A percentile compares a stretch with the other conserved stretches of the same genome.
phyloP scores from a whole-genome alignment of 116 monocot species.

The Dioscorea cayenensis region DNA sequence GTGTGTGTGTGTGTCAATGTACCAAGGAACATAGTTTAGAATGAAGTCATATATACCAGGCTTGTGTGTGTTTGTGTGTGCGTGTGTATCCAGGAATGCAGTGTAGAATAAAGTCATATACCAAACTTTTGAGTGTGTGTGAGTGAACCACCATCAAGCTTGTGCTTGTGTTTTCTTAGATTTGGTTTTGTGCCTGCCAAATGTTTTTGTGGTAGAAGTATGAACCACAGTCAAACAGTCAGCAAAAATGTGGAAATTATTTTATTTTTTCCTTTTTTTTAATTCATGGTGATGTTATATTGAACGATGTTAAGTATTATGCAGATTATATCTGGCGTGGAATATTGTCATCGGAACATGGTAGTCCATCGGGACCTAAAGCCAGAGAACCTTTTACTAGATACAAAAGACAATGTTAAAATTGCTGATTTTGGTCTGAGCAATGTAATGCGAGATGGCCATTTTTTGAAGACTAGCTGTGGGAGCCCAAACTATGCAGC shows the following conservation, averaged over 20 bases:
- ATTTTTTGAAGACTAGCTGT: slow-evolving; percentile 47
- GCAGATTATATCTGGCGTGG: slow-evolving; percentile 56
- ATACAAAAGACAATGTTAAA: slow-evolving; percentile 52
- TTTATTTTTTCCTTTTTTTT: neutral
- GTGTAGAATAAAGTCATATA: too few relatives aligned
- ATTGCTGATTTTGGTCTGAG: slow-evolving; percentile 57
- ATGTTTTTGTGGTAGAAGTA: too few relatives aligned
- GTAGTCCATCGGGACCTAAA: slow-evolving; percentile 52
- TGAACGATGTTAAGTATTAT: neutral
- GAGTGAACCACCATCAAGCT: too few relatives aligned
- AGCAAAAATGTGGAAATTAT: neutral
- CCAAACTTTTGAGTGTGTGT: too few relatives aligned
- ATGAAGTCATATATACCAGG: too few relatives aligned
- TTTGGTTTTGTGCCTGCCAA: too few relatives aligned
- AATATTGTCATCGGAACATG: slow-evolving; percentile 57
- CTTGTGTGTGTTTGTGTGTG: too few relatives aligned
- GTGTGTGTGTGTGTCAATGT: too few relatives aligned
- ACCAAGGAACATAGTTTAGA: too few relatives aligned
- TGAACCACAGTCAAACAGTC: too few relatives aligned
- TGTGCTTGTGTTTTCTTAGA: too few relatives aligned
- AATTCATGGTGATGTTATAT: neutral
- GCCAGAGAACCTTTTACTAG: slow-evolving; percentile 51
- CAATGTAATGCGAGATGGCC: slow-evolving; percentile 45
- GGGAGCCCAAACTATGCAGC: slow-evolving; percentile 59
- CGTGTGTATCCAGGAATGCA: too few relatives aligned